Base-by-base conservation (phyloP, 192 early-diverging fungal species). In the Backusella parvicylindrica region DNA sequence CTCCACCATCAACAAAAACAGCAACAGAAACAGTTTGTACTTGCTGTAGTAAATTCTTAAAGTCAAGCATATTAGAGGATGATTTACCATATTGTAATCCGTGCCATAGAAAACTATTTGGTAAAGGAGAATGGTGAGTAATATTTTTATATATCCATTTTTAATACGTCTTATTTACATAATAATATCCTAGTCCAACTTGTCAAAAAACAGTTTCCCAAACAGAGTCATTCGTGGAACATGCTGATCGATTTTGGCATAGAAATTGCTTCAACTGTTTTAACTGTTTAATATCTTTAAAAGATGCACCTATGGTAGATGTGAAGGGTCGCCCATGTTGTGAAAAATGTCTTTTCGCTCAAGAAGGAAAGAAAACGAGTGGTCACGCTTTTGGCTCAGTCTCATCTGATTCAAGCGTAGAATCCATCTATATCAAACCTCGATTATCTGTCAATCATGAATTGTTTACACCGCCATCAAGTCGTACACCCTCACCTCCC, bases 261-360 rank as follows among this genome's bases (percentile, higher is more conserved):
- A 70, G 77, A 73, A 70, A 72, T 31, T 87, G 85, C 64, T 87
- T 87, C 43, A 60, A 33, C n/a, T 87, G 85, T 56, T 78, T 68
- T 70, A 75, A 72, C 38, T 87, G 85, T 37, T 64, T 53, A 35
- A 36, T 71, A 1, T 73, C 77, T 32, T 16, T 87, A 12, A 71
- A 75, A 0, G 60, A 75, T n/a, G 71, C 76, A 8, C 85, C 85
- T 16, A 70, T 87, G 79, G 83, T 87, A 3, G 85, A 87, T 38
- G 56, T 87, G 13, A 32, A 60, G 13, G 81, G 84, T 53, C 75
- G 80, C 38, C 85, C 85, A 16, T 87, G 85, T 16, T 87, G 85
- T 68, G 83, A 84, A 49, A 64, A 73, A 13, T 87, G 85, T 60
- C 67, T 87, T 33, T 83, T 83, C 74, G 73, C 77, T 6, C 81